Base-by-base conservation (phyloP, 176 grass and related monocot genomes). In the Bothriochloa decipiens region DNA sequence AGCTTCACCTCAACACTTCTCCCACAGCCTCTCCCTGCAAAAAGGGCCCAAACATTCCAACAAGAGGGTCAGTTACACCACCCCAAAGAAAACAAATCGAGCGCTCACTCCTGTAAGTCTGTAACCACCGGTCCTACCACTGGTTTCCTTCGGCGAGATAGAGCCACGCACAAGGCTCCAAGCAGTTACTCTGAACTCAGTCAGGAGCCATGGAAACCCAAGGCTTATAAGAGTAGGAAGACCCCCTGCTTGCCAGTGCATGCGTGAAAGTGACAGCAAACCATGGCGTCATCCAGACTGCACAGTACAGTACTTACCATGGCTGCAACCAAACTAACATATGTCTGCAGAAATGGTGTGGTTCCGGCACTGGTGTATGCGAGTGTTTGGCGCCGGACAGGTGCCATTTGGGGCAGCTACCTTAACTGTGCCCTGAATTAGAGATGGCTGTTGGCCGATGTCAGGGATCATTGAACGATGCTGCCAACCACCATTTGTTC, bases 251-350 rank as follows among this genome's bases (percentile, higher is more conserved):
- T 77, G 83, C 50, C 25, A 70, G 29, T 62, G 11, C 25, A 62
- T 15, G 27, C 22, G 37, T 65, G 84, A 83, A 83, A 74, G 84
- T 67, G 45, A 86, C 67, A 67, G 43, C 26, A 82, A 46, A 61
- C 27, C 45, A 27, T 77, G 64, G 15, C 71, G 15, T 72, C 78
- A 75, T 61, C 1, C 29, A 32, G 29, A 32, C 29, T 32, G 52
- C 0, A 53, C 17, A 55, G 52, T 22, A 22, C 7, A 22, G 52
- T 22, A 55, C 6, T 55, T 22, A 9, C 35, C 72, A 72, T 18
- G 29, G 29, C 18, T 74, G 57, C 22, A 65, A 23, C 47, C 57
- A 22, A 79, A 8, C 67, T 6, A 45, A 7, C 13, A 20, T 10
- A 23, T 2, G 23, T 49, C 25, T 82, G 68, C 67, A 72, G 23